Conservation (phyloP, 78 protist genomes). For the Cavenderia fasciculata region DNA sequence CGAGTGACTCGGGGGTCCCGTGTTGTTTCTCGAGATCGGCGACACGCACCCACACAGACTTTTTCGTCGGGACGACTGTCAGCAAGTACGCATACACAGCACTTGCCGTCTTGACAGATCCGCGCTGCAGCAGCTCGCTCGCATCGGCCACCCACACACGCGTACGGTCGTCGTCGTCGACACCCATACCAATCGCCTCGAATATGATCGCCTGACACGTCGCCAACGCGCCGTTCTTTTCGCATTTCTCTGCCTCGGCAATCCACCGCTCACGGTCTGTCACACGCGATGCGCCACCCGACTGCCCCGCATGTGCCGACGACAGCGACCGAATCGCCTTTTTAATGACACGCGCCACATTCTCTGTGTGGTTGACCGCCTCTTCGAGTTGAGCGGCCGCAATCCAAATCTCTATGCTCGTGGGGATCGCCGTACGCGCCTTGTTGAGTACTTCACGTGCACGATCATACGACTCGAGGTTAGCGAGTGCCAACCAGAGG, state of each 20-base stretch:
- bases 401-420: slow-evolving; percentile 93
- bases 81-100: slow-evolving; percentile 91
- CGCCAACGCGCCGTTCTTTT: slow-evolving; percentile 21
- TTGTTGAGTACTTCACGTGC: slow-evolving; percentile 93
- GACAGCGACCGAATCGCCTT: slow-evolving; percentile 78
- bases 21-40: slow-evolving; percentile 87
- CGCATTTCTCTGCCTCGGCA: slow-evolving; percentile 86
- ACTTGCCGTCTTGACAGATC: slow-evolving; percentile 74
- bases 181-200: slow-evolving; percentile 83
- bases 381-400: slow-evolving; percentile 98
- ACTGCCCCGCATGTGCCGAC: slow-evolving; percentile 27
- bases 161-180: slow-evolving; percentile 93
- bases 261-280: slow-evolving; percentile 92
- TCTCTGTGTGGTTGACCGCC: slow-evolving; percentile 68
- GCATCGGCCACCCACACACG: slow-evolving; percentile 95
- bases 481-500: slow-evolving; percentile 98
- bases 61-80: slow-evolving; percentile 83
- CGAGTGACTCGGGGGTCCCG: slow-evolving; percentile 81
- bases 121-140: slow-evolving; percentile 47
- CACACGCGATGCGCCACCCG: not conserved
- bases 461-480: slow-evolving; percentile 90
- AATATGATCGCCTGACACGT: slow-evolving; percentile 86
- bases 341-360: slow-evolving; percentile 69
- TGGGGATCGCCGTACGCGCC: slow-evolving; percentile 87
- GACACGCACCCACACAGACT: slow-evolving; percentile 89